Evolutionary conservation across 2,329 filamentous ascomycete genomes (phyloP).

Genomic region (Neodidymelliopsis sp.): DNA sequence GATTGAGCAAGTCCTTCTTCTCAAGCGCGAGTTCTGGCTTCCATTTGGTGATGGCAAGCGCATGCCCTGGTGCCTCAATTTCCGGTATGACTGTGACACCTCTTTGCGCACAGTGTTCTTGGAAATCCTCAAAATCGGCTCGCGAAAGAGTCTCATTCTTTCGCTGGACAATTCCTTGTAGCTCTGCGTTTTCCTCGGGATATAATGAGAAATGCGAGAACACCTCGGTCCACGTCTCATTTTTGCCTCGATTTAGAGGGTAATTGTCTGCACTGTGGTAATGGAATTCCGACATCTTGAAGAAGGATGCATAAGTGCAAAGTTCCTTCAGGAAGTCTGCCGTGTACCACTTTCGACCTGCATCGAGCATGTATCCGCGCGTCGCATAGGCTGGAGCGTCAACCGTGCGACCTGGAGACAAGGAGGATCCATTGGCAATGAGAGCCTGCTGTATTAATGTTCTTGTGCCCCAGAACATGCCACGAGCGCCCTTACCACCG

Average conservation of each 20-base stretch:
- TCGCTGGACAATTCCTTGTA: slow-evolving; percentile 44
- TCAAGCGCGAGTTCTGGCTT: slow-evolving; percentile 48
- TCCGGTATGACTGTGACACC: slow-evolving; percentile 49
- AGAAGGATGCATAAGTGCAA: slow-evolving; percentile 56
- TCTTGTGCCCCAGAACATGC: slow-evolving; percentile 59
- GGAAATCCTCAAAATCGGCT: slow-evolving; percentile 47
- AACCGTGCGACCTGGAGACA: slow-evolving; percentile 38
- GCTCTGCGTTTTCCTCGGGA: slow-evolving; percentile 44
- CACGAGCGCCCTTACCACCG: slow-evolving; percentile 53
- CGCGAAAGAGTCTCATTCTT: slow-evolving; percentile 48
- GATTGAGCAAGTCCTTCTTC: slow-evolving; percentile 48
- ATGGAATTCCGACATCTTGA: slow-evolving; percentile 60
- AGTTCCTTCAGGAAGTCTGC: slow-evolving; percentile 53
- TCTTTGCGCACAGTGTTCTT: slow-evolving; percentile 43
- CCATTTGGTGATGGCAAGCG: slow-evolving; percentile 50
- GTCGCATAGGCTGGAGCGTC: slow-evolving; percentile 57
- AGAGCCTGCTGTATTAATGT: slow-evolving; percentile 55
- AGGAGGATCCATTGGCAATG: slow-evolving; percentile 40
- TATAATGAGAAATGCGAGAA: slow-evolving; percentile 56
- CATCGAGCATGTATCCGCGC: slow-evolving; percentile 56
- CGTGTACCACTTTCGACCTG: slow-evolving; percentile 55
- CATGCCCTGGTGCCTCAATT: slow-evolving; percentile 49
- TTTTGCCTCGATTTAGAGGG: slow-evolving; percentile 56
- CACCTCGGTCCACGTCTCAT: slow-evolving; percentile 56
- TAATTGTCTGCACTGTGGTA: slow-evolving; percentile 61